These are phyloP conservation scores for Monosporozyma yasuniensis DNA, from an alignment of 805 yeast genomes.

Conservation along the genomic window DNA sequence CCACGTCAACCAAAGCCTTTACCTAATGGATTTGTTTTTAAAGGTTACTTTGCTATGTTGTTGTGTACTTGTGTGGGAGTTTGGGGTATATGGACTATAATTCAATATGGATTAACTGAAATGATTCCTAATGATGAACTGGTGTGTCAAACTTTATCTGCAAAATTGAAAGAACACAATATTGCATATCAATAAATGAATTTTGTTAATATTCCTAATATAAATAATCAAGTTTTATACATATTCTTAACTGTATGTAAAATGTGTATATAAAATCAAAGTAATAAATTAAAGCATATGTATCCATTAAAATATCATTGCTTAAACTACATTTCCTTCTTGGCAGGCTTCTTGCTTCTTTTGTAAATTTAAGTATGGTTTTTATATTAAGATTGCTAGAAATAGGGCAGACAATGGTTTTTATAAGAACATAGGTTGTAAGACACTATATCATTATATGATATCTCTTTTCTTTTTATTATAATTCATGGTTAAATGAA, in stretches of 20 bases:
- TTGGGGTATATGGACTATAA: conserved; percentile 51
- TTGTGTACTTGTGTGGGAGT: conserved; percentile 48
- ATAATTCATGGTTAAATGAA: too few relatives aligned
- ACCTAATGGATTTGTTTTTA: conserved; percentile 61
- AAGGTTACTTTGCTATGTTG: conserved; percentile 57
- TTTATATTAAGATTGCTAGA: too few relatives aligned
- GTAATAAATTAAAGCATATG: not conserved
- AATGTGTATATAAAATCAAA: not conserved
- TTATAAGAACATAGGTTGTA: too few relatives aligned
- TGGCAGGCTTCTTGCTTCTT: not conserved
- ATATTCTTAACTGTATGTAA: not conserved
- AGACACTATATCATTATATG: too few relatives aligned
- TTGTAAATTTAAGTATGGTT: too few relatives aligned
- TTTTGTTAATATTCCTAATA: not conserved
- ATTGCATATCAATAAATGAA: conserved; percentile 4
- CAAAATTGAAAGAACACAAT: conserved; percentile 25
- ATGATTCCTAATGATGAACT: conserved; percentile 41
- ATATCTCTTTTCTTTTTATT: too few relatives aligned
- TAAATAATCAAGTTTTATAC: not conserved
- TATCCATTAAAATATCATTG: not conserved
- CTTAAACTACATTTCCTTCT: not conserved
- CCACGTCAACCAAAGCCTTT: conserved; percentile 50
- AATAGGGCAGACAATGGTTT: too few relatives aligned
- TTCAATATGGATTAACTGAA: conserved; percentile 59
- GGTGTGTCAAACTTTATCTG: conserved; percentile 32